Evolutionary conservation across 805 yeast genomes (phyloP).

Genomic region (Debaryomyces tyrocola): DNA sequence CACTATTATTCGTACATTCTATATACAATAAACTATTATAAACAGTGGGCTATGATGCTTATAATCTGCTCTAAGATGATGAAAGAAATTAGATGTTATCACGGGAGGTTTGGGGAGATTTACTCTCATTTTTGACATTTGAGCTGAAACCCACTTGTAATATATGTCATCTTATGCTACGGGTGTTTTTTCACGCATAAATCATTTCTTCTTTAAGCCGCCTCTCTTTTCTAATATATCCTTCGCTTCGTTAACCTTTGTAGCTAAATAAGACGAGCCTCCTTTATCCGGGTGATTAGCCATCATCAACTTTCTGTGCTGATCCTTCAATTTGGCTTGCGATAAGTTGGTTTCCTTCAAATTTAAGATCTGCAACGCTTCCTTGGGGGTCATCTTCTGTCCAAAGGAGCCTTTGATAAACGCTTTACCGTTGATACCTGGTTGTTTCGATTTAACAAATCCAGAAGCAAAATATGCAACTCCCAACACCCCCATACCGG

Average conservation of each 20-base stretch:
- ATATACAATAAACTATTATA: background rate
- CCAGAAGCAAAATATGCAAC: conserved; percentile 67
- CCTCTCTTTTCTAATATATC: conserved; percentile 75
- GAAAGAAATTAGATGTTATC: no score
- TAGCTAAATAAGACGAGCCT: conserved; percentile 85
- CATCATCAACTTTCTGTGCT: conserved; percentile 81
- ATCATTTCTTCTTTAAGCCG: conserved; percentile 41
- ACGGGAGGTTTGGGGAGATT: no score
- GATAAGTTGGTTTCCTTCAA: conserved; percentile 65
- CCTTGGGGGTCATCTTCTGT: conserved; percentile 83
- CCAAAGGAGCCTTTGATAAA: conserved; percentile 90
- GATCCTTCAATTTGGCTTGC: conserved; percentile 68
- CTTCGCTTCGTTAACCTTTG: conserved; percentile 91
- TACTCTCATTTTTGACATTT: no score
- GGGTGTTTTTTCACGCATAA: background rate
- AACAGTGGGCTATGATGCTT: no score
- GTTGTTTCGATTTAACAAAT: conserved; percentile 60
- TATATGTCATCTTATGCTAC: no score
- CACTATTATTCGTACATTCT: background rate
- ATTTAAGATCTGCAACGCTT: conserved; percentile 82
- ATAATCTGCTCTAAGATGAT: no score
- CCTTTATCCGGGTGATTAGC: conserved; percentile 94
- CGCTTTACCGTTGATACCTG: conserved; percentile 65
- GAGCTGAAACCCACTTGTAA: no score
- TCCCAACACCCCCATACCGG: conserved; percentile 69